Evolutionary conservation across 768 basidiomycete genomes (phyloP).

Genomic region (Xanthoconium purpureum): DNA sequence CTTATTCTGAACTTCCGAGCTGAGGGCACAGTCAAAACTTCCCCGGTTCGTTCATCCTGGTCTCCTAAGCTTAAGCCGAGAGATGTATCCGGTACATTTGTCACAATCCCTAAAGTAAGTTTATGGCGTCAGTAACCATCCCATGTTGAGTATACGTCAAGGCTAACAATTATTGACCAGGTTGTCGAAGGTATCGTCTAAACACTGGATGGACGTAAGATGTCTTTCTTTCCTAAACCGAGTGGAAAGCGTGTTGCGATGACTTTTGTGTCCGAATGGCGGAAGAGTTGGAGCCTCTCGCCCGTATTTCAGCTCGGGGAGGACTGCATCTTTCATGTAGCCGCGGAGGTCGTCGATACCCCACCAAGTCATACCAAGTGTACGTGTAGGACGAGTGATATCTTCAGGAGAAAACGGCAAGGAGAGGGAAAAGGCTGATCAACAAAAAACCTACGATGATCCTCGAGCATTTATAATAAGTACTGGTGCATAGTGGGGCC

Average conservation of each 20-base stretch:
- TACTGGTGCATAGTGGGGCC: not conserved
- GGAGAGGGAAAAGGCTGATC: not conserved
- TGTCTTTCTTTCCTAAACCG: slow-evolving; percentile 33
- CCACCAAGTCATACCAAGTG: slow-evolving; percentile 24
- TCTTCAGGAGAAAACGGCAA: not conserved
- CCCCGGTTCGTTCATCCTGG: slow-evolving; percentile 27
- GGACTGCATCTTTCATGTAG: slow-evolving; percentile 34
- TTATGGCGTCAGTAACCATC: slow-evolving; percentile 1
- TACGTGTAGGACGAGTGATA: not conserved
- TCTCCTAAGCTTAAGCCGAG: slow-evolving; percentile 23
- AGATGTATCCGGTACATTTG: slow-evolving; percentile 29
- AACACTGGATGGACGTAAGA: slow-evolving; percentile 27
- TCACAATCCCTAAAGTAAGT: slow-evolving; percentile 21
- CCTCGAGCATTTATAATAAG: slow-evolving; percentile 15
- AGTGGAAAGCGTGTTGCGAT: slow-evolving; percentile 33
- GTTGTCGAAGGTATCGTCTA: slow-evolving; percentile 27
- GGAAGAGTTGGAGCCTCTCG: slow-evolving; percentile 15
- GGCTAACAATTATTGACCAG: slow-evolving; percentile 30
- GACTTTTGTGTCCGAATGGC: slow-evolving; percentile 34
- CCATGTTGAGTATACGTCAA: not conserved
- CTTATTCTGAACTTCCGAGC: slow-evolving; percentile 28
- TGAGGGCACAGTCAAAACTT: slow-evolving; percentile 33
- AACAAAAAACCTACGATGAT: not conserved
- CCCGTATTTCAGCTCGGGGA: slow-evolving; percentile 32
- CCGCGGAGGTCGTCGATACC: slow-evolving; percentile 34